phyloP scores from a whole-genome alignment of 768 basidiomycete genomes.

The Leccinum aurantiacum region DNA sequence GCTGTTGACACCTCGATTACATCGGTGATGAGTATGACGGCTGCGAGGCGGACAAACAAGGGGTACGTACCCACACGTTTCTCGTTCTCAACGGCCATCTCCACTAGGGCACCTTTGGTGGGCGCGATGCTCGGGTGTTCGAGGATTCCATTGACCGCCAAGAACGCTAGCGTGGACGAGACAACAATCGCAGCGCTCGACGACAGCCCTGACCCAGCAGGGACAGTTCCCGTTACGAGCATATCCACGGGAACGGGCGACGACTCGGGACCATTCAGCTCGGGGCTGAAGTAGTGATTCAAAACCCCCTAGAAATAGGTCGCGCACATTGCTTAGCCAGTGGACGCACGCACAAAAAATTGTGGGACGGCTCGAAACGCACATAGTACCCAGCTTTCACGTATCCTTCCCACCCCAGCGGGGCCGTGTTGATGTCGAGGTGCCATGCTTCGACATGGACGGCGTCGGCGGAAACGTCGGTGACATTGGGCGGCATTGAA shows the following conservation, averaged over 20 bases:
- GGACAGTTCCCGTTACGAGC: slow-evolving; percentile 79
- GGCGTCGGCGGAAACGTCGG: slow-evolving; percentile 31
- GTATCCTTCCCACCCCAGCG: slow-evolving; percentile 83
- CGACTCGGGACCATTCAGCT: slow-evolving; percentile 8
- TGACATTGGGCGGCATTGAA: slow-evolving; percentile 26
- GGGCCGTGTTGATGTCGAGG: slow-evolving; percentile 62
- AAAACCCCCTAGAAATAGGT: slow-evolving; percentile 55
- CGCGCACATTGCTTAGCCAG: neutral
- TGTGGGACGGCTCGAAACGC: slow-evolving; percentile 24
- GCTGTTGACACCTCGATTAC: slow-evolving; percentile 59
- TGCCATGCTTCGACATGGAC: slow-evolving; percentile 60
- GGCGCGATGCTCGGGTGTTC: slow-evolving; percentile 17
- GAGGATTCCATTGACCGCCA: slow-evolving; percentile 72
- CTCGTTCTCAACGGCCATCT: slow-evolving; percentile 83
- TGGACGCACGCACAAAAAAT: neutral
- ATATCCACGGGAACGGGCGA: slow-evolving; percentile 65
- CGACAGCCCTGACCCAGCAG: slow-evolving; percentile 83
- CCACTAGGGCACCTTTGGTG: slow-evolving; percentile 70
- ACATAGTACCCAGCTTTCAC: slow-evolving; percentile 86
- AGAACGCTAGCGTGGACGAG: slow-evolving; percentile 77
- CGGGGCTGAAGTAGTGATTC: slow-evolving; percentile 52
- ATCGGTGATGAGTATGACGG: neutral
- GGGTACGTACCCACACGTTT: slow-evolving; percentile 62
- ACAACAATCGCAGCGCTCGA: slow-evolving; percentile 92
- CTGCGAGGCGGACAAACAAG: neutral